Percentiles rank a stretch among this genome's conserved stretches.
Evolutionary conservation across 2,329 filamentous ascomycete genomes (phyloP).

Genomic region (Calonectria hawksworthii): DNA sequence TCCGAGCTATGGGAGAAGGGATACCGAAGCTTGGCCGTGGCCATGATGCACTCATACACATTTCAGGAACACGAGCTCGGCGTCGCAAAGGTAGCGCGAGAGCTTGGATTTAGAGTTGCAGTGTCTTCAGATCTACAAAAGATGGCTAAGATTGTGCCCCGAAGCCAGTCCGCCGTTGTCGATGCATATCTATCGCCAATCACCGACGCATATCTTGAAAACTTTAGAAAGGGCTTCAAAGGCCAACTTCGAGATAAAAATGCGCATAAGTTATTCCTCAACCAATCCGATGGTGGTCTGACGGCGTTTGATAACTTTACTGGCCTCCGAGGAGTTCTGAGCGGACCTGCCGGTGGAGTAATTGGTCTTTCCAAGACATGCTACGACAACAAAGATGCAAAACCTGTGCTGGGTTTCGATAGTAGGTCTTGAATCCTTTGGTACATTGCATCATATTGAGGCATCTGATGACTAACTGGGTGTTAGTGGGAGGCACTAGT

Average conservation of each 20-base stretch:
- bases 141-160: conserved; percentile 78
- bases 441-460: neutral
- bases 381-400: conserved; percentile 74
- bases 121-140: conserved; percentile 74
- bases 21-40: conserved; percentile 84
- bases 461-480: neutral
- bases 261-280: conserved; percentile 74
- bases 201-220: conserved; percentile 76
- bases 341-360: conserved; percentile 77
- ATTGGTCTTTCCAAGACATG: conserved; percentile 79
- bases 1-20: conserved; percentile 73
- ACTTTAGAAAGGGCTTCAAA: conserved; percentile 75
- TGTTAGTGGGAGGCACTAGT: conserved; percentile 70
- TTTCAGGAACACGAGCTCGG: conserved; percentile 85
- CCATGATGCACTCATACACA: conserved; percentile 88
- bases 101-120: conserved; percentile 81
- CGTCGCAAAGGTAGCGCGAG: conserved; percentile 78
- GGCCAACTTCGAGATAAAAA: conserved; percentile 49
- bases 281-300: conserved; percentile 66
- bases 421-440: neutral
- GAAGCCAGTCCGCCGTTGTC: conserved; percentile 77
- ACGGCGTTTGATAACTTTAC: conserved; percentile 69
- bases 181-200: conserved; percentile 80
- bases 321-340: conserved; percentile 74
- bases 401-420: conserved; percentile 65